Conservation (phyloP, 2,329 filamentous ascomycete species). For the Dryadomyces sulphureus region DNA sequence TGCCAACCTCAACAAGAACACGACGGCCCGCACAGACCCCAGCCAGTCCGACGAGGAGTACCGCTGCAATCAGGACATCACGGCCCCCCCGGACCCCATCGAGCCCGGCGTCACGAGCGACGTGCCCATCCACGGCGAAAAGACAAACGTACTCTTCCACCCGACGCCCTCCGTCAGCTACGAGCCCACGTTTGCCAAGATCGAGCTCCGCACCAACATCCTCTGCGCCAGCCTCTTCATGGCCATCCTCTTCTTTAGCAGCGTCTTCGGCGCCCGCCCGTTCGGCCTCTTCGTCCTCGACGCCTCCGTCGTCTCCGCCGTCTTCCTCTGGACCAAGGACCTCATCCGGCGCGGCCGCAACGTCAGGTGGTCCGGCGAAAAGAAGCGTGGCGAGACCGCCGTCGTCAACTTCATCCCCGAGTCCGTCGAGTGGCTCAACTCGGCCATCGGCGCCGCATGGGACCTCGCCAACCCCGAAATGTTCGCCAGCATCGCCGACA, state of each 20-base stretch:
- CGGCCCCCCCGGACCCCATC: slow-evolving; percentile 77
- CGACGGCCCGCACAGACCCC: slow-evolving; percentile 56
- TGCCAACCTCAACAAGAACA: slow-evolving; percentile 65
- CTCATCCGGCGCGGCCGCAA: slow-evolving; percentile 69
- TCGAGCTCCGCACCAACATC: slow-evolving; percentile 61
- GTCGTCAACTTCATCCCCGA: slow-evolving; percentile 83
- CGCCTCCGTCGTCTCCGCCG: slow-evolving; percentile 56
- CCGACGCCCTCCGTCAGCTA: slow-evolving; percentile 83
- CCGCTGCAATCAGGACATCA: slow-evolving; percentile 72
- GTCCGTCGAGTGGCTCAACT: slow-evolving; percentile 94
- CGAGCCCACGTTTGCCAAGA: slow-evolving; percentile 66
- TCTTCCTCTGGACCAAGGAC: slow-evolving; percentile 85
- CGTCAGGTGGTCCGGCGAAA: slow-evolving; percentile 77
- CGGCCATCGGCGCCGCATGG: slow-evolving; percentile 71
- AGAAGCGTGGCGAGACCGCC: slow-evolving; percentile 70
- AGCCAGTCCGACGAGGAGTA: slow-evolving; percentile 67
- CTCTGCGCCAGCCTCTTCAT: slow-evolving; percentile 58
- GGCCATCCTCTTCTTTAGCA: slow-evolving; percentile 62
- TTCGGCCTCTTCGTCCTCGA: slow-evolving; percentile 63
- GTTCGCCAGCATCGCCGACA: slow-evolving; percentile 86
- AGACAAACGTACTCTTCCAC: slow-evolving; percentile 92
- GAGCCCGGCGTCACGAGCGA: slow-evolving; percentile 74
- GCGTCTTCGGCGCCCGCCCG: slow-evolving; percentile 63
- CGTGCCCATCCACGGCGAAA: slow-evolving; percentile 89
- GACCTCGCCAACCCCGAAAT: slow-evolving; percentile 88